Percentiles rank a stretch among this genome's conserved stretches.
Conservation (phyloP, 305 asterid genomes). For the Lippia alba region DNA sequence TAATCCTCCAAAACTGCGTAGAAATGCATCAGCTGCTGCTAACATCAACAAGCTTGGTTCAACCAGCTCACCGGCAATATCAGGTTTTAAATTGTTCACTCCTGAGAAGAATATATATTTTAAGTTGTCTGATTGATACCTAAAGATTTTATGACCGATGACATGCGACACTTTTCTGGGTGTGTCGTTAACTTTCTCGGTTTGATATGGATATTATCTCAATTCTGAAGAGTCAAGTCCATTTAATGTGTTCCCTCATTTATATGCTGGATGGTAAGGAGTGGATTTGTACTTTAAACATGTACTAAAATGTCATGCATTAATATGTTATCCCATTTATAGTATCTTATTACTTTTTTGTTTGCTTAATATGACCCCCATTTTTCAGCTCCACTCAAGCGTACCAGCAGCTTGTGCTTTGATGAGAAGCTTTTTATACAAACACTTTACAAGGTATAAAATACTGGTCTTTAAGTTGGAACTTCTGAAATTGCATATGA, state of each 20-base stretch:
- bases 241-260: conserved; percentile 5
- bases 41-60: conserved; percentile 60
- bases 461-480: conserved; percentile 1
- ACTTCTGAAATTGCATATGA: not conserved
- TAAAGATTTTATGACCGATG: conserved; percentile 4
- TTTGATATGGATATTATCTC: not conserved
- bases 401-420: conserved; percentile 77
- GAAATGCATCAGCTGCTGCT: conserved; percentile 81
- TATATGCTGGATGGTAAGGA: not conserved
- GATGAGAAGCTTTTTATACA: conserved; percentile 81
- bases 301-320: not conserved
- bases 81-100: conserved; percentile 52
- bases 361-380: conserved; percentile 25
- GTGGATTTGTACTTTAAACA: not conserved
- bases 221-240: not conserved
- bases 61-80: conserved; percentile 43
- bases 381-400: conserved; percentile 64
- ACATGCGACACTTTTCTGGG: conserved; percentile 1
- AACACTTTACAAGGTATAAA: conserved; percentile 78
- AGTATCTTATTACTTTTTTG: conserved; percentile 2
- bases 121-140: not conserved
- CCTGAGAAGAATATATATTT: not conserved
- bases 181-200: not conserved
- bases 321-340: not conserved
- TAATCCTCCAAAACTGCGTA: conserved; percentile 60